Evolutionary conservation across 306 rosid species (phyloP).

Genomic region (Malus sieversii): DNA sequence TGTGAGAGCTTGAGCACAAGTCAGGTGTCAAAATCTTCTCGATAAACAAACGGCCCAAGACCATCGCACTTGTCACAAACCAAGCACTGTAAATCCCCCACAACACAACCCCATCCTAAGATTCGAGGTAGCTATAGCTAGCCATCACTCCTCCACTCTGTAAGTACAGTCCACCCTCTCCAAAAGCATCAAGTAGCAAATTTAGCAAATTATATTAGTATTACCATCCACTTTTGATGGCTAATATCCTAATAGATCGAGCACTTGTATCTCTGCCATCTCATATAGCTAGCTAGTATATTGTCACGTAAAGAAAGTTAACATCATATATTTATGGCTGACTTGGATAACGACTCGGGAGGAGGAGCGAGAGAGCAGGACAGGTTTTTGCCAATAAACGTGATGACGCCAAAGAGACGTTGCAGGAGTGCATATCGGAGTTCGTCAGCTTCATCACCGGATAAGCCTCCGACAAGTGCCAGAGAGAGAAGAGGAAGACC

Average conservation of each 20-base stretch:
- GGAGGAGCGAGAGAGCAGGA: constrained; percentile 58
- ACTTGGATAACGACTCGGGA: constrained; percentile 66
- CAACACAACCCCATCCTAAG: background rate
- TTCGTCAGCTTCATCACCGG: constrained; percentile 64
- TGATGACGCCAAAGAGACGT: constrained; percentile 60
- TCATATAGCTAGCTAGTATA: background rate
- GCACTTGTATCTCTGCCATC: background rate
- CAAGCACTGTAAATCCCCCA: background rate
- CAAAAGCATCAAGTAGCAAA: background rate
- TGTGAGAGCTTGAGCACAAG: background rate
- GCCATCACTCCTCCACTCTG: background rate
- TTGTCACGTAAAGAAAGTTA: background rate
- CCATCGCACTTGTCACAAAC: background rate
- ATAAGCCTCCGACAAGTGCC: constrained; percentile 66
- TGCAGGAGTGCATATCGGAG: constrained; percentile 60
- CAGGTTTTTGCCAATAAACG: constrained; percentile 56
- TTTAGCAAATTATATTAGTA: background rate
- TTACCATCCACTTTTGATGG: background rate
- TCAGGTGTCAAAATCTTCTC: background rate
- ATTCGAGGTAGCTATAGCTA: background rate
- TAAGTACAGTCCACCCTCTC: background rate
- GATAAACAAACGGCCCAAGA: background rate
- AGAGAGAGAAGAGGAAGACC: constrained; percentile 66
- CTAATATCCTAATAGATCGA: background rate
- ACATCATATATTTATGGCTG: constrained; percentile 33